Conservation (phyloP, 768 basidiomycete species). For the Goffeauzyma gilvescens region DNA sequence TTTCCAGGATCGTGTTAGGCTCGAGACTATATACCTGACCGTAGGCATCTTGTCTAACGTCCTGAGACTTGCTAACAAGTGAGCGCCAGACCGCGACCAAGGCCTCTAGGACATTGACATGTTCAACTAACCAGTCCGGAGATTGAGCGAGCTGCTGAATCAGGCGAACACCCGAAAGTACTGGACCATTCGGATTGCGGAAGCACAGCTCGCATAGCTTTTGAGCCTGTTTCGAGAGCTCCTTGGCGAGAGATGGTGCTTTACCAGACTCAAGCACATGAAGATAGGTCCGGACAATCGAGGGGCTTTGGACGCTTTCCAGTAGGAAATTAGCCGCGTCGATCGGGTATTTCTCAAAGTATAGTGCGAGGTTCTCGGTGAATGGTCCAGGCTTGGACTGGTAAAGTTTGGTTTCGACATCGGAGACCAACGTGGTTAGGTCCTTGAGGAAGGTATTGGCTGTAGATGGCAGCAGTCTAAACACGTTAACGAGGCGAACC, state of each 20-base stretch:
- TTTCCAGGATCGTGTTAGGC: slow-evolving; percentile 45
- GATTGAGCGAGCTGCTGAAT: slow-evolving; percentile 55
- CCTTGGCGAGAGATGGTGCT: slow-evolving; percentile 43
- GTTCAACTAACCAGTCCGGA: slow-evolving; percentile 52
- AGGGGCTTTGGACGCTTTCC: slow-evolving; percentile 53
- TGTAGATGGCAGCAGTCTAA: slow-evolving; percentile 72
- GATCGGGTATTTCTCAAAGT: slow-evolving; percentile 69
- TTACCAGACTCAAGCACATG: slow-evolving; percentile 62
- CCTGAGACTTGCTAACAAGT: slow-evolving; percentile 23
- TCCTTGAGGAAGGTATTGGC: slow-evolving; percentile 80
- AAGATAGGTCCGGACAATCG: slow-evolving; percentile 63
- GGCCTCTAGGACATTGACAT: slow-evolving; percentile 48
- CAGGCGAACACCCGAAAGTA: slow-evolving; percentile 55
- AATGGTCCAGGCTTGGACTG: slow-evolving; percentile 79
- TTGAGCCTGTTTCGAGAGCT: slow-evolving; percentile 28
- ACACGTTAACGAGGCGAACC: slow-evolving; percentile 87
- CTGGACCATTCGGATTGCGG: slow-evolving; percentile 13
- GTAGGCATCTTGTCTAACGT: slow-evolving; percentile 17
- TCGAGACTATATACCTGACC: slow-evolving; percentile 27
- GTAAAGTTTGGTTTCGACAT: slow-evolving; percentile 77
- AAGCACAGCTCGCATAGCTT: slow-evolving; percentile 32
- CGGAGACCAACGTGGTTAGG: slow-evolving; percentile 70
- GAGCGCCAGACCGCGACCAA: slow-evolving; percentile 54
- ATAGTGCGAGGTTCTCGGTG: slow-evolving; percentile 75
- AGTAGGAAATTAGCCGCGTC: slow-evolving; percentile 76